Percentiles rank a stretch among this genome's conserved stretches.
phyloP scores from a whole-genome alignment of 2,329 filamentous ascomycete genomes.

The Raffaelea arxii region DNA sequence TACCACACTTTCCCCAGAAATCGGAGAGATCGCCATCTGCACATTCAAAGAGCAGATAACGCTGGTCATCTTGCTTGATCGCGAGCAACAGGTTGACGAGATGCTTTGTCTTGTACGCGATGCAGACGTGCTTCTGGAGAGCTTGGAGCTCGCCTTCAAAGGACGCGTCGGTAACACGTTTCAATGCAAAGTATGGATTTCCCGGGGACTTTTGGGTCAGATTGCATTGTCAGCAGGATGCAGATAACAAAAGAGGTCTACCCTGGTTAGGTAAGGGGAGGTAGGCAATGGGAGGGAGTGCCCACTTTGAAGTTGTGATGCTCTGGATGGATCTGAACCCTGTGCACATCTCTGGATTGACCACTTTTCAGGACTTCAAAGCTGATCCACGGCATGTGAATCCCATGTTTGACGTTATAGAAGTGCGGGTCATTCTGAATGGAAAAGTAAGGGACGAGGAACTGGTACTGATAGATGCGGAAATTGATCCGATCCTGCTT shows the following conservation, averaged over 20 bases:
- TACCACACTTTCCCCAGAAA: too few species aligned
- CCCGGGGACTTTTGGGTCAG: neutral
- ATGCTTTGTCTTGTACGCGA: neutral
- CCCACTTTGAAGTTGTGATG: neutral
- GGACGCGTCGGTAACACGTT: neutral
- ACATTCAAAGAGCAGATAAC: neutral
- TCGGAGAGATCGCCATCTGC: neutral
- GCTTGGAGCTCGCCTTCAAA: neutral
- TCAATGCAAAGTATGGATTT: neutral
- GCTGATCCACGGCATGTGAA: neutral
- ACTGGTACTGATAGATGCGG: neutral
- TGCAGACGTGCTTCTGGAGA: neutral
- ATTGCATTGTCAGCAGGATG: too few species aligned
- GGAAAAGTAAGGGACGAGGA: neutral
- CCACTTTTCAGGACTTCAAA: neutral
- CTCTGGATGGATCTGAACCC: neutral
- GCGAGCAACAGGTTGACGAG: neutral
- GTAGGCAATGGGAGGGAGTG: neutral
- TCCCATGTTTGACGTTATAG: neutral
- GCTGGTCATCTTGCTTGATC: neutral
- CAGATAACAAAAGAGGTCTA: neutral
- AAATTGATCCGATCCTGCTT: neutral
- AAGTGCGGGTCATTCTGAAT: neutral
- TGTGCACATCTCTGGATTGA: neutral
- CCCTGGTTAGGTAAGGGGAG: neutral